phyloP scores from a whole-genome alignment of 345 rosid genomes.

The Arabis hirsuta region DNA sequence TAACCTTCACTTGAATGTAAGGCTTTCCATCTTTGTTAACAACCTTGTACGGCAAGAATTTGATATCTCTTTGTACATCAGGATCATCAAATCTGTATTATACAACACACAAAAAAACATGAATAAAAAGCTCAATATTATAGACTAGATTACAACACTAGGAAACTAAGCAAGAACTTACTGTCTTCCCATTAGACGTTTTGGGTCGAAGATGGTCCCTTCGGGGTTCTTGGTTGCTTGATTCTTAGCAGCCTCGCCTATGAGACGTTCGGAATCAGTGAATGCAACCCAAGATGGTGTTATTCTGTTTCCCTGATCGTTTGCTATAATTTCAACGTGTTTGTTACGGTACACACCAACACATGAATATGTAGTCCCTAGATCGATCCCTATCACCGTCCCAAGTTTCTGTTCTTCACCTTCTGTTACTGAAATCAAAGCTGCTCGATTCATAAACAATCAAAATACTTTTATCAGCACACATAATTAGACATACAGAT shows the following conservation, averaged over 20 bases:
- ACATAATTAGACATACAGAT: background rate
- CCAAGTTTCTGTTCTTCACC: slow-evolving; percentile 47
- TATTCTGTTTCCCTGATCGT: slow-evolving; percentile 69
- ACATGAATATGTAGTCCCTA: slow-evolving; percentile 63
- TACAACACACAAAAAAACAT: slow-evolving; percentile 2
- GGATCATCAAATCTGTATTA: slow-evolving; percentile 44
- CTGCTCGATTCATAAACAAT: slow-evolving; percentile 29
- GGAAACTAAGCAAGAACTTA: slow-evolving; percentile 19
- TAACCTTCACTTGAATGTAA: slow-evolving; percentile 44
- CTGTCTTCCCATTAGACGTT: slow-evolving; percentile 61
- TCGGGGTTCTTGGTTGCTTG: slow-evolving; percentile 60
- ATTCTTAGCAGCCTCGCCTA: slow-evolving; percentile 71
- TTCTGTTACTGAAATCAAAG: slow-evolving; percentile 38
- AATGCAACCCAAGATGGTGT: slow-evolving; percentile 78
- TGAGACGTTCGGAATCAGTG: slow-evolving; percentile 64
- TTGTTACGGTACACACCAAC: slow-evolving; percentile 57
- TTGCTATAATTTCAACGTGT: slow-evolving; percentile 62
- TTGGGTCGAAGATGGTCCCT: slow-evolving; percentile 56
- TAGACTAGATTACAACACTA: slow-evolving; percentile 1
- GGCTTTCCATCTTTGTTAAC: slow-evolving; percentile 52
- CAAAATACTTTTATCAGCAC: background rate
- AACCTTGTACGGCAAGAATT: slow-evolving; percentile 60
- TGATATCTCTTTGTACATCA: slow-evolving; percentile 59
- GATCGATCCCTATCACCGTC: slow-evolving; percentile 65
- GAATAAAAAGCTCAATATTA: slow-evolving; percentile 1